phyloP scores from a whole-genome alignment of 176 grass and related monocot species.

The Musa acuminata region DNA sequence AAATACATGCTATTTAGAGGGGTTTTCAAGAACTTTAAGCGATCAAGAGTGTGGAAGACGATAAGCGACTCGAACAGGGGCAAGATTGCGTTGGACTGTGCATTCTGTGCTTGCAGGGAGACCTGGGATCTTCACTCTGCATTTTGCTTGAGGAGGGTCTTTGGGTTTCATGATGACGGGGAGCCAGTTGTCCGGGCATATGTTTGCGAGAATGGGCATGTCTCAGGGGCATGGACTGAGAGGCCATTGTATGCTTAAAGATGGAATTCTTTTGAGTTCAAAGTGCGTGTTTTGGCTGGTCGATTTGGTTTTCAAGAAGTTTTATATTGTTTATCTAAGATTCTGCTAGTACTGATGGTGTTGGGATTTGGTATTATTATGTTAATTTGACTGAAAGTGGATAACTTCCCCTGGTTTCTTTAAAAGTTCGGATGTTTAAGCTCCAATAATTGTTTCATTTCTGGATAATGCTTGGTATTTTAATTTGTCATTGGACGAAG shows the following conservation, averaged over 20 bases:
- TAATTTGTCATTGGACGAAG: too few relatives aligned
- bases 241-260: constrained; percentile 65
- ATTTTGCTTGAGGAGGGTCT: constrained; percentile 82
- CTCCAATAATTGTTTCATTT: too few relatives aligned
- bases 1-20: constrained; percentile 97
- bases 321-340: too few relatives aligned
- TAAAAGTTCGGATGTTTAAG: too few relatives aligned
- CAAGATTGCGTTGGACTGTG: constrained; percentile 55
- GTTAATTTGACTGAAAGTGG: too few relatives aligned
- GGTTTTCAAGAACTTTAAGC: constrained; percentile 71
- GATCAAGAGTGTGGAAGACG: constrained; percentile 63
- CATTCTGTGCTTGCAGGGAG: constrained; percentile 58
- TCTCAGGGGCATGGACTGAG: constrained; percentile 85
- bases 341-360: too few relatives aligned
- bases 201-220: constrained; percentile 91
- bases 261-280: background rate
- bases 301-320: too few relatives aligned
- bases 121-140: constrained; percentile 84
- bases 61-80: constrained; percentile 57
- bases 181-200: constrained; percentile 80
- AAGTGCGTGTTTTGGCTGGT: too few relatives aligned
- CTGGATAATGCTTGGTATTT: too few relatives aligned
- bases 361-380: too few relatives aligned
- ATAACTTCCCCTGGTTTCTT: too few relatives aligned
- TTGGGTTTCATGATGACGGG: constrained; percentile 88